Conservation (phyloP, 2,329 filamentous ascomycete species). For the Diplodia corticola region DNA sequence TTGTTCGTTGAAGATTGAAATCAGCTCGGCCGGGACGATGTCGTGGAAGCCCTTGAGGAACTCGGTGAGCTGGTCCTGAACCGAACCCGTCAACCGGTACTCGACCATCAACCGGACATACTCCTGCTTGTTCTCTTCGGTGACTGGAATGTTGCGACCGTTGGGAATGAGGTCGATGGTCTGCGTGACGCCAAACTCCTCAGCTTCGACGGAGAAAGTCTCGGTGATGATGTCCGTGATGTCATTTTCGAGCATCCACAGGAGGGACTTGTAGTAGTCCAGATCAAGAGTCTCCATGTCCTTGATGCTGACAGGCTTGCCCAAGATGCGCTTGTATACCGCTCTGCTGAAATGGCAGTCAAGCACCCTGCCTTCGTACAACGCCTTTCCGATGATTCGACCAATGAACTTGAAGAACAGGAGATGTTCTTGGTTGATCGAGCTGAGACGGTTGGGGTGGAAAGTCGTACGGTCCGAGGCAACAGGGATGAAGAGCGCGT, state of each 20-base stretch:
- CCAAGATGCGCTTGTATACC: slow-evolving; percentile 95
- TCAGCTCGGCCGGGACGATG: slow-evolving; percentile 89
- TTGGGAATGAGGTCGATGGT: slow-evolving; percentile 84
- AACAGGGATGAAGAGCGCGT: slow-evolving; percentile 92
- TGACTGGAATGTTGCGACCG: slow-evolving; percentile 89
- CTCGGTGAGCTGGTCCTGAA: slow-evolving; percentile 89
- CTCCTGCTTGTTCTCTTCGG: slow-evolving; percentile 97
- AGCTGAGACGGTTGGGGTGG: slow-evolving; percentile 93
- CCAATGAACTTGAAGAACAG: slow-evolving; percentile 99
- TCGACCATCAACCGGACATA: slow-evolving; percentile 94
- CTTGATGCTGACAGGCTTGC: slow-evolving; percentile 93
- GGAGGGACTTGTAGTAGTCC: slow-evolving; percentile 97
- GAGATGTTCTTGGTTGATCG: slow-evolving; percentile 91
- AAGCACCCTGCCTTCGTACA: slow-evolving; percentile 92
- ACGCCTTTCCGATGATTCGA: slow-evolving; percentile 94
- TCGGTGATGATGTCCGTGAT: slow-evolving; percentile 98
- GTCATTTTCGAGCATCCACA: slow-evolving; percentile 98
- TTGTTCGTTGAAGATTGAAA: slow-evolving; percentile 98
- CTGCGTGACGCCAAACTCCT: slow-evolving; percentile 87
- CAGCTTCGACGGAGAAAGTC: slow-evolving; percentile 90
- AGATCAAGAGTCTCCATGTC: slow-evolving; percentile 99
- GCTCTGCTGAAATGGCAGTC: slow-evolving; percentile 99
- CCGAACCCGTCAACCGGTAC: slow-evolving; percentile 86
- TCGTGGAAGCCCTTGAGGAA: slow-evolving; percentile 98
- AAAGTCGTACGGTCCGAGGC: slow-evolving; percentile 97